Percentiles rank a stretch among this genome's conserved stretches.
phyloP scores from a whole-genome alignment of 805 yeast genomes.

The Ogataea corticis region DNA sequence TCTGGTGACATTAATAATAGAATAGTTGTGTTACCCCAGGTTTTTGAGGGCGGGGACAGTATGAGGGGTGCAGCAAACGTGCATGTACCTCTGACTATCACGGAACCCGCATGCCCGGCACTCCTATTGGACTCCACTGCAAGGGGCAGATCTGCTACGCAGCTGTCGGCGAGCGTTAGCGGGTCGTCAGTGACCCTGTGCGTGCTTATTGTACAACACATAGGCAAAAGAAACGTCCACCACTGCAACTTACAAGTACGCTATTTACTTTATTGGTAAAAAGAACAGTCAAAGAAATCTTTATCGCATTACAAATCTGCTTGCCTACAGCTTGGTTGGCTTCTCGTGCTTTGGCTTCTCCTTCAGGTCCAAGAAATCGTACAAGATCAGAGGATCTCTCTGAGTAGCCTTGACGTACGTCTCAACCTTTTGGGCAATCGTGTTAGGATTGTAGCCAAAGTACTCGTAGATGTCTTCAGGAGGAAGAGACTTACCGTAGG shows the following conservation, averaged over 20 bases:
- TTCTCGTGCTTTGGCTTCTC: constrained; percentile 27
- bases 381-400: constrained; percentile 27
- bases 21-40: background rate
- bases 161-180: no score
- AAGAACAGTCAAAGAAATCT: background rate
- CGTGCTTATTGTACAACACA: no score
- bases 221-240: no score
- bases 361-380: constrained; percentile 37
- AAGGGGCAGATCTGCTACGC: no score
- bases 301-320: background rate
- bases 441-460: constrained; percentile 91
- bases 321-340: constrained; percentile 18
- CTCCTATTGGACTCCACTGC: no score
- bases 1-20: background rate
- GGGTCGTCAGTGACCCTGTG: no score
- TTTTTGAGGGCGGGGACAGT: background rate
- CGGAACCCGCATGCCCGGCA: no score
- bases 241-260: no score
- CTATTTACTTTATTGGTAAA: background rate
- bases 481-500: constrained; percentile 96
- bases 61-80: no score
- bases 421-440: constrained; percentile 57
- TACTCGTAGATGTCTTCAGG: constrained; percentile 77
- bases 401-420: constrained; percentile 27
- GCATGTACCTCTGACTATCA: no score